Base-by-base conservation (phyloP, 176 grass and related monocot species). In the Aegilops tauschii region DNA sequence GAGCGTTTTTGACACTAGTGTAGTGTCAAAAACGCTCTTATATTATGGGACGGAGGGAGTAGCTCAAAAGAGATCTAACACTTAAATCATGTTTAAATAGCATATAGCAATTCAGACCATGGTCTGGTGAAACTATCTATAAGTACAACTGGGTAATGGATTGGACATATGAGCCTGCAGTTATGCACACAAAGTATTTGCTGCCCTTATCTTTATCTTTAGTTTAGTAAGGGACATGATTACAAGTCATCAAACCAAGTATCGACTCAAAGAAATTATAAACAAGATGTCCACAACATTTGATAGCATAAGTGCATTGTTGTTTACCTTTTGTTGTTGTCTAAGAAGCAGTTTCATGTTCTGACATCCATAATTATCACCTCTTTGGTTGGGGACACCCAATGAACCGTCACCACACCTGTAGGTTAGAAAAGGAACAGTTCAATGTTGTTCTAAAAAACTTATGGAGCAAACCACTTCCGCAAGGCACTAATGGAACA, bases 331-430 rank as follows among this genome's bases (percentile, higher is more conserved):
- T 94, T 99, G 94, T 62, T 92, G 94, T 85, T 99, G 90, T 82
- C 94, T 96, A 56, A 99, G 92, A 81, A 99, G 90, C 80, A 99
- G 74, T 90, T 99, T 99, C 97, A 99, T 99, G 85, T 99, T 99
- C 84, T 90, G 85, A 72, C 97, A 99, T 87, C 96, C 97, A 88
- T 94, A 94, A 85, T 94, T 99, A 86, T 94, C 94, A 76, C 97
- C 97, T 93, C 92, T 94, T 86, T 93, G 90, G 81, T 93, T 99
- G 6, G 97, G 97, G 25, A 84, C 94, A 76, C 94, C 97, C 84
- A 94, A 90, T 61, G 94, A 90, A 74, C 97, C 97, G 77, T 99
- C 97, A 64, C 97, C 97, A 70, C 97, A 99, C 78, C 97, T 99
- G 81, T 28, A 91, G 23, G 18, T 76, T 58, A 61, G 12, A 77